Evolutionary conservation across 164 flowering plant genomes (phyloP).

Genomic region (grape (Vitis vinifera)): DNA sequence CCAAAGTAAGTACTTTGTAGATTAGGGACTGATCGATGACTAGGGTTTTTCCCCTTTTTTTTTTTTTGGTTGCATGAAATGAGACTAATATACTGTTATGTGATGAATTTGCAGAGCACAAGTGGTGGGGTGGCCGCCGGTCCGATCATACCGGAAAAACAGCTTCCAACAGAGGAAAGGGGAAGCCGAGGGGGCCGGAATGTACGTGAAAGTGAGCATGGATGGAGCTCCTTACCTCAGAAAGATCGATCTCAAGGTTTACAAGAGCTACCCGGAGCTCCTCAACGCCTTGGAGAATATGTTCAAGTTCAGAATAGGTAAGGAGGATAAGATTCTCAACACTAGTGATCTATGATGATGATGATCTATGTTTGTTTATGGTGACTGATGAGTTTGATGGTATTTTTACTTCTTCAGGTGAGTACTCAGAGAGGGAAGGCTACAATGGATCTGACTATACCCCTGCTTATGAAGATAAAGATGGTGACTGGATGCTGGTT

Average conservation of each 20-base stretch:
- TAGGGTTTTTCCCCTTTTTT: neutral
- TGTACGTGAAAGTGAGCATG: conserved; percentile 74
- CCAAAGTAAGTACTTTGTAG: conserved; percentile 29
- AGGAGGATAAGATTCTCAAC: conserved; percentile 1
- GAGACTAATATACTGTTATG: neutral
- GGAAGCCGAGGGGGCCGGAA: conserved; percentile 39
- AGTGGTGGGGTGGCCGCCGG: conserved; percentile 90
- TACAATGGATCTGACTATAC: conserved; percentile 65
- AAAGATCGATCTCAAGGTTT: conserved; percentile 68
- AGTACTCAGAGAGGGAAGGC: conserved; percentile 67
- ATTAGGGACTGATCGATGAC: neutral
- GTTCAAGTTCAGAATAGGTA: conserved; percentile 70
- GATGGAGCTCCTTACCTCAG: conserved; percentile 91
- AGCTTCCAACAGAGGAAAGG: conserved; percentile 38
- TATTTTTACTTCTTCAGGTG: conserved; percentile 25
- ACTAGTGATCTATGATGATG: neutral
- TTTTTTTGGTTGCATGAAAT: neutral
- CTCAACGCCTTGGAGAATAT: conserved; percentile 60
- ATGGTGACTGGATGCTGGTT: conserved; percentile 93
- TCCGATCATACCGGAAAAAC: conserved; percentile 64
- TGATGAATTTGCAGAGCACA: conserved; percentile 48
- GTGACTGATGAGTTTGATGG: neutral
- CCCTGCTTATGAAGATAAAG: conserved; percentile 87
- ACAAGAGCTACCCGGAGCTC: conserved; percentile 58
- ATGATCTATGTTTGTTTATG: neutral